Evolutionary conservation across 257 asterid genomes (phyloP), one percentile per base, ranked within the genome.

Genomic region (Salvia splendens): DNA sequence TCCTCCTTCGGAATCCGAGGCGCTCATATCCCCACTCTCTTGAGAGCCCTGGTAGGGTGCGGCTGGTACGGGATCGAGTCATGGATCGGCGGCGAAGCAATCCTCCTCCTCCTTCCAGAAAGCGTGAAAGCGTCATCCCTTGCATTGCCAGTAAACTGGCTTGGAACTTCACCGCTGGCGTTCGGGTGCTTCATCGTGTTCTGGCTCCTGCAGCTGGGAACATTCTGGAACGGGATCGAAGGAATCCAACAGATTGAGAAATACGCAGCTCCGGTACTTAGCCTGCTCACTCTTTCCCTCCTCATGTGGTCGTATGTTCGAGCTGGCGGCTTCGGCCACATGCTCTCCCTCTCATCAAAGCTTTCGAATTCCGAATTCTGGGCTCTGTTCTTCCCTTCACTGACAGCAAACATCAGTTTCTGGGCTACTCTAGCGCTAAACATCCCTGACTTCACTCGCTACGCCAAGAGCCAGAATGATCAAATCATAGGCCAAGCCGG

Each of bases 1-100:
- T 85, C 98, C 0, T 85, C 94, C 0, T 93, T 93, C 51, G 98
- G 97, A 0, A 84, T 93, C 30, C 83, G 79, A 5, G 97, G 98
- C 0, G 97, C 98, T 1, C 94, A 90, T 53, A 79, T 93, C 33
- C 97, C 98, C 16, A 88, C 96, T 24, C 83, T 93, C 1, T 77
- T 90, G 4, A 65, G 98, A 55, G 96, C 98, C 0, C 40, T 88
- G 4, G 84, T 93, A 6, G 96, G 95, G 38, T 93, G 96, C 63
- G 98, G 98, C 1, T 93, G 98, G 98, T 93, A 93, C 41, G 98
- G 97, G 2, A 93, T 93, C 54, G 98, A 90, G 24, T 72, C 98
- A 0, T 93, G 97, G 98, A 93, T 93, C 56, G 98, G 98, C 5
- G 98, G 98, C 2, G 92, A 93, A 50, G 95, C 98, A 0, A 90